Base-by-base conservation (phyloP, 108 stramenopile genomes). In the Fragilaria crotonensis region DNA sequence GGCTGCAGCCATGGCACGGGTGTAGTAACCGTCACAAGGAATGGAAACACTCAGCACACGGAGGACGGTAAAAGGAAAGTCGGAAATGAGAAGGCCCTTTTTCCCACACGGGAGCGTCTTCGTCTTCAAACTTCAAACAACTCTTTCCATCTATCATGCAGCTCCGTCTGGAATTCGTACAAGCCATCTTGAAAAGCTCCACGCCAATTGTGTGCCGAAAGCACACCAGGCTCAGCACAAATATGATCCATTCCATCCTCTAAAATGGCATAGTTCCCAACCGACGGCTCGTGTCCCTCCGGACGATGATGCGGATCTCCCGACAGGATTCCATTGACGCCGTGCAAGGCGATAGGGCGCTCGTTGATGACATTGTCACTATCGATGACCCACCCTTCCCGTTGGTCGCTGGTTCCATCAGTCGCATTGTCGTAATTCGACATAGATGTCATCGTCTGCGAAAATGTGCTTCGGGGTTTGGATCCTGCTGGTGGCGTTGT, bases 21-120 rank as follows among this genome's bases (percentile, higher is more conserved):
- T 72, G 70, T 79, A 79, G n/a, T 71, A 76, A 18, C 75, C 75
- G 25, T 76, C 71, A 31, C 75, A 76, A 19, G 75, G 71, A 52
- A 72, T 76, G 22, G 75, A 57, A 30, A 76, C 51, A 9, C 78
- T 68, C 4, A 63, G 33, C 75, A 86, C 84, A 54, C 90, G 78
- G 33, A 64, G 48, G 25, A 86, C 48, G 0, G 83, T 82, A 62
- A 91, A 76, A 19, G 90, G 90, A 26, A 84, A 80, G 60, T 91
- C 90, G 48, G 66, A 76, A 31, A 79, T 51, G 30, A 88, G 31
- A 60, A 91, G 53, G 59, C n/a, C n/a, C n/a, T n/a, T n/a, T n/a
- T 17, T 84, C 79, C 23, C 77, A 54, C 25, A 45, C 14, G 26
- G 64, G 59, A 57, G 72, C 70, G 25, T 86, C 84, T 0, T 70